A percentile compares a stretch with the other conserved stretches of the same genome.
phyloP scores from a whole-genome alignment of 2,329 filamentous ascomycete genomes.

The Sclerotinia nivalis region DNA sequence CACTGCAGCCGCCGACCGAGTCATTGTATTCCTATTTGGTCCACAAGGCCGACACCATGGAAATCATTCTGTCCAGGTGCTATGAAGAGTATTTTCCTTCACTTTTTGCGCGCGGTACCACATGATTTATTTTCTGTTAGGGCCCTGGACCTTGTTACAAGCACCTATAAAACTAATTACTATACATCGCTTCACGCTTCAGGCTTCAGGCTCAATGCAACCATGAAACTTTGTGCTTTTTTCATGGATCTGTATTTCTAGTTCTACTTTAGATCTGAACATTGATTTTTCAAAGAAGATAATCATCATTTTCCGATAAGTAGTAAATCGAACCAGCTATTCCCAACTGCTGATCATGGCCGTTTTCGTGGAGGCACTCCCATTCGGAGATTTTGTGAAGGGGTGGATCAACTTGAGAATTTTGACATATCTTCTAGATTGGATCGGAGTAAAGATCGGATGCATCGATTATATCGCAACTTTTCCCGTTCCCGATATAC shows the following conservation, averaged over 20 bases:
- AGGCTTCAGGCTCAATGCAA: slow-evolving; percentile 1
- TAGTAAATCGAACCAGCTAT: neutral
- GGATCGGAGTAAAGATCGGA: slow-evolving; percentile 17
- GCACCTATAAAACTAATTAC: slow-evolving; percentile 33
- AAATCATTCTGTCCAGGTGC: slow-evolving; percentile 27
- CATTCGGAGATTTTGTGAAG: slow-evolving; percentile 33
- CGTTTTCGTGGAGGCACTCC: slow-evolving; percentile 28
- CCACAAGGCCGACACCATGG: slow-evolving; percentile 11
- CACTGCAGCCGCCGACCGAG: slow-evolving; percentile 27
- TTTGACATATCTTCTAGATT: slow-evolving; percentile 18
- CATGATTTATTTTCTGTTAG: slow-evolving; percentile 14
- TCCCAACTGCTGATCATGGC: neutral
- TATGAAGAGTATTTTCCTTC: slow-evolving; percentile 22
- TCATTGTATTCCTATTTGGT: slow-evolving; percentile 20
- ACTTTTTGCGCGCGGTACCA: slow-evolving; percentile 17
- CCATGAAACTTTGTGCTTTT: neutral
- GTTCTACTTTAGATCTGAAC: neutral
- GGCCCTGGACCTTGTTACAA: slow-evolving; percentile 23
- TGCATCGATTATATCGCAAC: slow-evolving; percentile 16
- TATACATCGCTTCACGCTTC: slow-evolving; percentile 31
- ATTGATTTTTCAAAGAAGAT: slow-evolving; percentile 25
- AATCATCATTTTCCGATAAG: neutral
- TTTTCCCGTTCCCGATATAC: slow-evolving; percentile 12
- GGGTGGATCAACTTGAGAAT: slow-evolving; percentile 25
- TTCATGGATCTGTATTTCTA: neutral